Evolutionary conservation across 331 rosid species (phyloP).

Genomic region (Rosa hybrid): DNA sequence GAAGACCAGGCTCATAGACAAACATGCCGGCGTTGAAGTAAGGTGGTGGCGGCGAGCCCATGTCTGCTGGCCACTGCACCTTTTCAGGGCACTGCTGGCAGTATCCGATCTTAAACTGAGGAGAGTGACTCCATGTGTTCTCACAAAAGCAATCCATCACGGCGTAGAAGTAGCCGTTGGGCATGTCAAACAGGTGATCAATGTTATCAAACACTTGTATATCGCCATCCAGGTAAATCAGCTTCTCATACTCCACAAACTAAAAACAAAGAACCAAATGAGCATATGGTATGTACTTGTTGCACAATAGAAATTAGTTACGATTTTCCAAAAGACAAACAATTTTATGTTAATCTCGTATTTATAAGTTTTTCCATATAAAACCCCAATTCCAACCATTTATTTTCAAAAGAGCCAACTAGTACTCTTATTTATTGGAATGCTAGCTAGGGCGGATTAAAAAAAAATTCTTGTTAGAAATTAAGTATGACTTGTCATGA

Average conservation of each 20-base stretch:
- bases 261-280: neutral
- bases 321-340: neutral
- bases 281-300: neutral
- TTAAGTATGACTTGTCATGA: neutral
- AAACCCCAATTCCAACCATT: no score
- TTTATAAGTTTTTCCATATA: no score
- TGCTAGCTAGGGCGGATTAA: neutral
- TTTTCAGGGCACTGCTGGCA: constrained; percentile 54
- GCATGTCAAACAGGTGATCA: constrained; percentile 47
- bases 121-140: constrained; percentile 44
- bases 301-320: neutral
- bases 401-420: no score
- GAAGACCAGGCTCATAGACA: constrained; percentile 40
- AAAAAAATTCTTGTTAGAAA: neutral
- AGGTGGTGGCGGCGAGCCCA: constrained; percentile 41
- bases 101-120: constrained; percentile 45
- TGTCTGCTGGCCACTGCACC: constrained; percentile 44
- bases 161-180: constrained; percentile 46
- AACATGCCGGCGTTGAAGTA: constrained; percentile 66
- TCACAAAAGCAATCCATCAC: constrained; percentile 63
- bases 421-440: no score
- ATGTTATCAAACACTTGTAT: constrained; percentile 52
- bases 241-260: constrained; percentile 53
- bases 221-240: constrained; percentile 57
- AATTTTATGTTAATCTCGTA: no score